A percentile compares a stretch with the other conserved stretches of the same genome.
Conservation (phyloP, 805 yeast species). For the Nakazawaea siamensis region DNA sequence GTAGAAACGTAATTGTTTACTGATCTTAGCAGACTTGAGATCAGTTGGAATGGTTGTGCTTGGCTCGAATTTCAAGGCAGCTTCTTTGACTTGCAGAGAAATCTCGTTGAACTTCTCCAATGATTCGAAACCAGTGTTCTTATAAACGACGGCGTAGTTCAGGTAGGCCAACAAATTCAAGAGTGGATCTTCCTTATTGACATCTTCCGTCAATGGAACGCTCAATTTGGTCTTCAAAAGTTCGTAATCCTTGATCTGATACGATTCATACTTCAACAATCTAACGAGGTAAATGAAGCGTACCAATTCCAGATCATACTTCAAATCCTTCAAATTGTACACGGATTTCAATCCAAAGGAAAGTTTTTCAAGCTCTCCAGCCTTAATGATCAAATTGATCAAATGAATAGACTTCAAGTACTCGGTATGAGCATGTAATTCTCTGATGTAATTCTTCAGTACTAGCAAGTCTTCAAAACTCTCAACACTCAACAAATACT, state of each 20-base stretch:
- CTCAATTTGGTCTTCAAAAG: conserved; percentile 3
- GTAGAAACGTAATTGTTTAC: conserved; percentile 3
- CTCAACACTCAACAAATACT: conserved; percentile 4
- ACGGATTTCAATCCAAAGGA: conserved; percentile 8
- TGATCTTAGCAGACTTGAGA: background rate
- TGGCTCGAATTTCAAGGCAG: background rate
- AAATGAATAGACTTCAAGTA: conserved; percentile 6
- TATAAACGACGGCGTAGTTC: conserved; percentile 1
- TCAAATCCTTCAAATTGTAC: conserved; percentile 1
- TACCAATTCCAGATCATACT: conserved; percentile 2
- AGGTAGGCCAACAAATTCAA: conserved; percentile 1
- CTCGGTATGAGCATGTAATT: background rate
- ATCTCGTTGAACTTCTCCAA: background rate
- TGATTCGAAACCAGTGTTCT: background rate
- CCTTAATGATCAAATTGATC: conserved; percentile 7
- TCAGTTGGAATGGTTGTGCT: too few relatives aligned
- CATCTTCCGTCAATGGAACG: background rate
- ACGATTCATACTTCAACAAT: conserved; percentile 2
- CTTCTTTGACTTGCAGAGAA: background rate
- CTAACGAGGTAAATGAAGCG: conserved; percentile 6
- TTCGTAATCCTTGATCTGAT: background rate
- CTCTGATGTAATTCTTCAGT: conserved; percentile 6
- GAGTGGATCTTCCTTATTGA: background rate
- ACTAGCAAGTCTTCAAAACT: conserved; percentile 11
- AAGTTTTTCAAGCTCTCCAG: conserved; percentile 5